A percentile compares a stretch with the other conserved stretches of the same genome.
Conservation (phyloP, 495 filamentous ascomycete species). For the Penicillium roqueforti region DNA sequence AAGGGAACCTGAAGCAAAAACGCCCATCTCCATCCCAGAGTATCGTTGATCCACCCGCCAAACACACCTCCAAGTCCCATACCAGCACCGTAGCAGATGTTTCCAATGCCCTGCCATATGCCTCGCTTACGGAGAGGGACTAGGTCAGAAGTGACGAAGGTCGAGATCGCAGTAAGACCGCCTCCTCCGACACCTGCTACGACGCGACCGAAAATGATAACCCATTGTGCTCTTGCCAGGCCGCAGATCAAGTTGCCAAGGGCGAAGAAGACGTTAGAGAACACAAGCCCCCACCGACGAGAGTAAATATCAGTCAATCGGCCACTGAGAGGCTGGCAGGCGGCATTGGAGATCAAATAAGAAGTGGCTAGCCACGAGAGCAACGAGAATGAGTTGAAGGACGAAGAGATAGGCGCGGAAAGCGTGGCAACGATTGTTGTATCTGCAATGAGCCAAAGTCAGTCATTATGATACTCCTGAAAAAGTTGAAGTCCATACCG, state of each 20-base stretch:
- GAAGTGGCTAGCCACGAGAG: slow-evolving; percentile 88
- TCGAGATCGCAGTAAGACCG: slow-evolving; percentile 74
- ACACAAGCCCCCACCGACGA: slow-evolving; percentile 68
- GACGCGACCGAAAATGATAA: slow-evolving; percentile 76
- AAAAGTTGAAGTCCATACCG: slow-evolving; percentile 31
- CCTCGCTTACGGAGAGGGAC: slow-evolving; percentile 79
- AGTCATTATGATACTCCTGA: background rate
- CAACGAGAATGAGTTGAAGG: slow-evolving; percentile 77
- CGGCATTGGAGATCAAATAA: slow-evolving; percentile 88
- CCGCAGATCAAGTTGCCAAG: slow-evolving; percentile 83
- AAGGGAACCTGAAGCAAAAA: slow-evolving; percentile 78
- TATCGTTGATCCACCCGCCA: slow-evolving; percentile 79
- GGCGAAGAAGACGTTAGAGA: slow-evolving; percentile 78
- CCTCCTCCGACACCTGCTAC: slow-evolving; percentile 84
- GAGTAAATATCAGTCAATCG: slow-evolving; percentile 86
- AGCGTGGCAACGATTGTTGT: slow-evolving; percentile 82
- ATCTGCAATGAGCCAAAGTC: slow-evolving; percentile 41
- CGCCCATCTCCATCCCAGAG: slow-evolving; percentile 68
- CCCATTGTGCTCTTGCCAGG: slow-evolving; percentile 60
- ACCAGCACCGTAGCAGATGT: slow-evolving; percentile 72
- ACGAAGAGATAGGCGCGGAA: slow-evolving; percentile 77
- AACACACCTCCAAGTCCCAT: slow-evolving; percentile 57
- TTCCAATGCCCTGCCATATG: slow-evolving; percentile 80
- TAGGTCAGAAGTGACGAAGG: slow-evolving; percentile 77
- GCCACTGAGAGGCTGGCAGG: slow-evolving; percentile 79